phyloP scores from a whole-genome alignment of 2,329 filamentous ascomycete species.

The Zarea fungicola region DNA sequence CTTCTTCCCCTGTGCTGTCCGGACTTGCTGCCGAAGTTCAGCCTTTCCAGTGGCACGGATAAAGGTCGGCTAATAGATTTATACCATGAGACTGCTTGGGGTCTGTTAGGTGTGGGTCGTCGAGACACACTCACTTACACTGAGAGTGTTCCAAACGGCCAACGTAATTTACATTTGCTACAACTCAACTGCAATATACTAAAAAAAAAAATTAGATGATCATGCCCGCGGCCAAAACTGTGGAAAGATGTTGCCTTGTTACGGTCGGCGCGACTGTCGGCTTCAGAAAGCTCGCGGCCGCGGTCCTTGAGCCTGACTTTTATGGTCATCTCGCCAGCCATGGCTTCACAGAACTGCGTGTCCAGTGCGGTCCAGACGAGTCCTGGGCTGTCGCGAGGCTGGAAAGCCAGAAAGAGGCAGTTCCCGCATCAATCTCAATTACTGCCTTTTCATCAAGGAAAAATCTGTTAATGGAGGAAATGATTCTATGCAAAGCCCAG shows the following conservation, averaged over 20 bases:
- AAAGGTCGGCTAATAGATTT: slow-evolving; percentile 1
- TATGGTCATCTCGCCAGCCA: slow-evolving; percentile 52
- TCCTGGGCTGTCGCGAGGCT: slow-evolving; percentile 25
- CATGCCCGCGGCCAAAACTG: not conserved
- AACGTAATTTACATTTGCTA: not conserved
- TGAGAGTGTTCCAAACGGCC: too few species aligned
- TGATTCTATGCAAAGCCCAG: slow-evolving; percentile 47
- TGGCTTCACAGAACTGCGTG: slow-evolving; percentile 64
- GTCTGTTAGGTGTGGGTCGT: slow-evolving; percentile 9
- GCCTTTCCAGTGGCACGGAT: not conserved
- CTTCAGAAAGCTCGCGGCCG: slow-evolving; percentile 66
- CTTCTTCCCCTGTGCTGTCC: slow-evolving; percentile 10
- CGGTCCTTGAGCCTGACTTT: slow-evolving; percentile 58
- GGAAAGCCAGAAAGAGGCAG: slow-evolving; percentile 16
- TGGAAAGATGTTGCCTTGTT: slow-evolving; percentile 60
- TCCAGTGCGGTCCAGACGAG: slow-evolving; percentile 77
- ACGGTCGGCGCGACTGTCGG: slow-evolving; percentile 89
- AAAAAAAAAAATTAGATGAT: too few species aligned
- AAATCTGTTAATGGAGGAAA: slow-evolving; percentile 38
- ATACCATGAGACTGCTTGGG: slow-evolving; percentile 10
- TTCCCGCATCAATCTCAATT: slow-evolving; percentile 23
- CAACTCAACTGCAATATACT: not conserved
- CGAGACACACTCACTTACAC: slow-evolving; percentile 9
- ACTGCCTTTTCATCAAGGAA: slow-evolving; percentile 28
- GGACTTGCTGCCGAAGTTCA: slow-evolving; percentile 4